phyloP scores from a whole-genome alignment of 441 rosid species.

The Arabidopsis hybrid region DNA sequence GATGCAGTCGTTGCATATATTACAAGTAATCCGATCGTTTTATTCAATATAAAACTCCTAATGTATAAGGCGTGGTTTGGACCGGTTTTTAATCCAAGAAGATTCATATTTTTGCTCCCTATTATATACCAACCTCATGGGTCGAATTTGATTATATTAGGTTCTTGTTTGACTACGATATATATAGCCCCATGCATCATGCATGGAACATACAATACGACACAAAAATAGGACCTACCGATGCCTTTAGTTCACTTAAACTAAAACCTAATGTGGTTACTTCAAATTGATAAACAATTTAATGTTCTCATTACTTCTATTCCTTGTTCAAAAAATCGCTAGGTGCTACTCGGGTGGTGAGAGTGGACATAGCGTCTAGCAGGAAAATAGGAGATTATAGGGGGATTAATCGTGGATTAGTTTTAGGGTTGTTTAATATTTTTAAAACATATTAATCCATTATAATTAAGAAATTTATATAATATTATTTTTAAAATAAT shows the following conservation, averaged over 20 bases:
- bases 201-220: conserved; percentile 14
- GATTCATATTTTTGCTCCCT: neutral
- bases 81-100: conserved; percentile 8
- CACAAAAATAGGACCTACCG: neutral
- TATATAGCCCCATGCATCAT: conserved; percentile 17
- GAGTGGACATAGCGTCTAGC: no score
- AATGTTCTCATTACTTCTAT: neutral
- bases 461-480: no score
- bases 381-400: no score
- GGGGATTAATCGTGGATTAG: no score
- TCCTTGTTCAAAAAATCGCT: no score
- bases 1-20: conserved; percentile 1
- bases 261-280: neutral
- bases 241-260: neutral
- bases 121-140: conserved; percentile 9
- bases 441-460: no score
- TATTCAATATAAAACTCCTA: conserved; percentile 37
- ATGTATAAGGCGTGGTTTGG: conserved; percentile 31
- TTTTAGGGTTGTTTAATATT: no score
- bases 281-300: neutral
- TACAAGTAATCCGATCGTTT: conserved; percentile 21
- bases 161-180: conserved; percentile 12
- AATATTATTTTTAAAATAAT: no score
- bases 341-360: no score
- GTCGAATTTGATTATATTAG: neutral